These are phyloP conservation scores for Meyerozyma smithsonii DNA, from an alignment of 1,139 yeast species.

Conservation along the genomic window DNA sequence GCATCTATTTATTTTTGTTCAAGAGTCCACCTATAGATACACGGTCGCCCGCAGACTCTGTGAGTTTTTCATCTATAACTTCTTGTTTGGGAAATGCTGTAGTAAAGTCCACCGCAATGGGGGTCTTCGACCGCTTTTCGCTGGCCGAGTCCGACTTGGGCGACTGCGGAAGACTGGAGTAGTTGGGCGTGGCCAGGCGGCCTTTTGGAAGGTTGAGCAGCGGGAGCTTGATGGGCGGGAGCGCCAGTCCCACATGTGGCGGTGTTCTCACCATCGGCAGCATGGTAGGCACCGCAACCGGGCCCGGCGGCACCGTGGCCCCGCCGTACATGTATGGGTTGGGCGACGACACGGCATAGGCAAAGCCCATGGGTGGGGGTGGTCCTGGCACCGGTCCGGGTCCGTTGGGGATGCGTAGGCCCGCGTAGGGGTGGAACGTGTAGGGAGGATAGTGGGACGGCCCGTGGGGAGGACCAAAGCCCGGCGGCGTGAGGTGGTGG, in stretches of 20 bases:
- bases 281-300: not conserved
- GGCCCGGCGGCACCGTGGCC: slow-evolving; percentile 3
- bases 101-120: slow-evolving; percentile 32
- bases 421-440: slow-evolving; percentile 16
- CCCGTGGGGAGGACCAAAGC: slow-evolving; percentile 5
- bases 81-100: slow-evolving; percentile 13
- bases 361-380: slow-evolving; percentile 22
- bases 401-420: slow-evolving; percentile 40
- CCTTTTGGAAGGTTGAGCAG: slow-evolving; percentile 1
- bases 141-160: slow-evolving; percentile 3
- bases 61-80: slow-evolving; percentile 9
- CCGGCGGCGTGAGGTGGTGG: not conserved
- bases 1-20: slow-evolving; percentile 14
- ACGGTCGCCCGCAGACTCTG: slow-evolving; percentile 10
- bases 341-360: slow-evolving; percentile 3
- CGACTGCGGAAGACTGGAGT: not conserved
- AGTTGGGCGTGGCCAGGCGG: not conserved
- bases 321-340: slow-evolving; percentile 3
- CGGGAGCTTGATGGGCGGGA: slow-evolving; percentile 3
- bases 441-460: slow-evolving; percentile 35
- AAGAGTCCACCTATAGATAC: slow-evolving; percentile 37
- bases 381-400: slow-evolving; percentile 47
- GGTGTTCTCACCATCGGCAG: slow-evolving; percentile 3
- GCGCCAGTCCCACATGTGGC: slow-evolving; percentile 4
- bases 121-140: slow-evolving; percentile 6